Conservation (phyloP, 192 early-diverging fungal species). For the Backusella tuberculispora region DNA sequence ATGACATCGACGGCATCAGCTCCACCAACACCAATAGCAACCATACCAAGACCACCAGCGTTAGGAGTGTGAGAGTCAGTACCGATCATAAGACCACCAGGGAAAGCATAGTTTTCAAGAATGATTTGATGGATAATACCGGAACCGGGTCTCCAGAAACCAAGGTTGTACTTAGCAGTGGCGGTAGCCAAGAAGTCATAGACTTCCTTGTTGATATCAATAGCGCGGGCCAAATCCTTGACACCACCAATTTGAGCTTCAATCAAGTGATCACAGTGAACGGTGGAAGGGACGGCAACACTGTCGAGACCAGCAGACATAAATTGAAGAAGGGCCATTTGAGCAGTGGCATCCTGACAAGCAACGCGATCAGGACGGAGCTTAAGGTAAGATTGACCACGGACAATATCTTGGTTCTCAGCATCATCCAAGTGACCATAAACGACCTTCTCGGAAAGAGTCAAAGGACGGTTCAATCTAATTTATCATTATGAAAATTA, state of each 20-base stretch:
- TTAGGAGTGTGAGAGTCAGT: constrained; percentile 99
- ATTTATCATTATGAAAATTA: background rate
- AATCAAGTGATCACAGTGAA: constrained; percentile 99
- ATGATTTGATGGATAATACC: constrained; percentile 98
- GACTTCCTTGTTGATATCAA: constrained; percentile 91
- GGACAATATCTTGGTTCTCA: constrained; percentile 90
- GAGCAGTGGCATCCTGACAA: constrained; percentile 98
- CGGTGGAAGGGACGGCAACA: constrained; percentile 89
- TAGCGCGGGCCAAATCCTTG: constrained; percentile 82
- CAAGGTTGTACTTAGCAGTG: constrained; percentile 91
- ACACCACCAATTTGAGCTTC: constrained; percentile 86
- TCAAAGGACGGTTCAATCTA: constrained; percentile 89
- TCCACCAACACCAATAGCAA: constrained; percentile 96
- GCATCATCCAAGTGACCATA: constrained; percentile 98
- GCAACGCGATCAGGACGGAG: constrained; percentile 98
- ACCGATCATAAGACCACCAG: constrained; percentile 95
- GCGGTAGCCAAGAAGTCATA: constrained; percentile 88
- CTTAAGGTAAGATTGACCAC: constrained; percentile 92
- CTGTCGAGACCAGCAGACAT: constrained; percentile 89
- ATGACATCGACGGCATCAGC: constrained; percentile 99
- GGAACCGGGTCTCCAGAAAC: constrained; percentile 94
- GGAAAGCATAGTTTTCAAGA: constrained; percentile 97
- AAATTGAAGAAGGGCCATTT: constrained; percentile 97
- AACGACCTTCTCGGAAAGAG: constrained; percentile 96
- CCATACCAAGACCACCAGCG: constrained; percentile 95